Evolutionary conservation across 306 rosid species (phyloP).

Genomic region (Acmispon strigosus): DNA sequence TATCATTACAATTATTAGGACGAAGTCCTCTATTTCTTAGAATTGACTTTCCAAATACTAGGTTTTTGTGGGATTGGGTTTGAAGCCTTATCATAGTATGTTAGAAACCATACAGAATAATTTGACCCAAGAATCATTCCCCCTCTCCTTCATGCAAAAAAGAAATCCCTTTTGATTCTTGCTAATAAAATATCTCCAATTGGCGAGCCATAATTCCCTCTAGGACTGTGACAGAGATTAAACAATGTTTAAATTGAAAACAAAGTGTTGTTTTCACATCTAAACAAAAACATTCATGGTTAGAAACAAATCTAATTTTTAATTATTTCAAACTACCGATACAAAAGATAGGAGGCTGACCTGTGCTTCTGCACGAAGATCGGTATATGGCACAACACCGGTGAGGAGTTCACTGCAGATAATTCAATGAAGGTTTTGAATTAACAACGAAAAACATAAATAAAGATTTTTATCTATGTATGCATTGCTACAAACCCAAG

Average conservation of each 20-base stretch:
- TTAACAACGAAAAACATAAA: not conserved
- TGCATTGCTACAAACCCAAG: not conserved
- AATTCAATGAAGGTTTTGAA: not conserved
- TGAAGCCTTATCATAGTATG: not conserved
- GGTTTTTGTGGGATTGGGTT: too few species aligned
- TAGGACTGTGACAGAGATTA: not conserved
- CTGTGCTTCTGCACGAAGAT: conserved; percentile 92
- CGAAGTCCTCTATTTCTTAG: too few species aligned
- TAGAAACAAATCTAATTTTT: not conserved
- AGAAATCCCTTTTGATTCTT: not conserved
- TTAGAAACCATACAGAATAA: not conserved
- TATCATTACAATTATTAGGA: too few species aligned
- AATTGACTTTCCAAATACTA: too few species aligned
- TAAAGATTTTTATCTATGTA: not conserved
- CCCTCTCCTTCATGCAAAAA: not conserved
- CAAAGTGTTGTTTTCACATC: not conserved
- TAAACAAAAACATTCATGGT: not conserved
- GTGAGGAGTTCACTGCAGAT: conserved; percentile 89
- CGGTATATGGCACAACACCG: conserved; percentile 95
- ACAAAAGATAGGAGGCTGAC: conserved; percentile 38
- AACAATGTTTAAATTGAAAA: not conserved
- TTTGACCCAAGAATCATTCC: not conserved
- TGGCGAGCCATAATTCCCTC: not conserved
- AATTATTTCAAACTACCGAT: conserved; percentile 1
- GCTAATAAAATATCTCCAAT: not conserved